Evolutionary conservation across 1,284 basidiomycete species (phyloP).

Genomic region (Peniophora sp.): DNA sequence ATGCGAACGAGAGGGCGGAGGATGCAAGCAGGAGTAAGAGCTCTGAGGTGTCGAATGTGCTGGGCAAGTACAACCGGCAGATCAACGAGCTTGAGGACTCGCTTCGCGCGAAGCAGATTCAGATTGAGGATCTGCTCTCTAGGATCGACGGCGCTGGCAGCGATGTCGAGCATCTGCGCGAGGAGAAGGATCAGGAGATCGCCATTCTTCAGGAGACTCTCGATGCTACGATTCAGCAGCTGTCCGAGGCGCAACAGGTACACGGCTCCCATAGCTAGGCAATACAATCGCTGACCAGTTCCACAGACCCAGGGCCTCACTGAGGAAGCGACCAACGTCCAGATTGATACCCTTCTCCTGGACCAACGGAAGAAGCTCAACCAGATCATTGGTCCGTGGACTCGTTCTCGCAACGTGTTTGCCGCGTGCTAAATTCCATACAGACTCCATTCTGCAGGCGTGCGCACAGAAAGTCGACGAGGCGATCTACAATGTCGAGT

Average conservation of each 20-base stretch:
- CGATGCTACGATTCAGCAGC: constrained; percentile 88
- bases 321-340: constrained; percentile 87
- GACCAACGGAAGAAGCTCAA: constrained; percentile 98
- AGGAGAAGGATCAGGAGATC: constrained; percentile 98
- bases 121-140: constrained; percentile 84
- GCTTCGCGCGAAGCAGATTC: constrained; percentile 83
- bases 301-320: constrained; percentile 74
- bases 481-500: constrained; percentile 95
- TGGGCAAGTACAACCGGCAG: constrained; percentile 95
- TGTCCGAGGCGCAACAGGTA: constrained; percentile 84
- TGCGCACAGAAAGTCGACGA: constrained; percentile 98
- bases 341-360: constrained; percentile 95
- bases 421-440: constrained; percentile 4
- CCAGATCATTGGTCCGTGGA: constrained; percentile 79
- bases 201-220: constrained; percentile 94
- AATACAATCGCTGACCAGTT: constrained; percentile 10
- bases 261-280: constrained; percentile 1
- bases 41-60: constrained; percentile 84
- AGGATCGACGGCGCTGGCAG: constrained; percentile 71
- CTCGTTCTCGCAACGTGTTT: constrained; percentile 1
- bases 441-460: constrained; percentile 94
- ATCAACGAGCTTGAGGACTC: constrained; percentile 93
- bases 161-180: constrained; percentile 76
- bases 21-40: constrained; percentile 90
- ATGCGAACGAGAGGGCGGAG: constrained; percentile 97